Evolutionary conservation across 192 early-diverging fungal genomes (phyloP).

Genomic region (Coemansia asiatica): DNA sequence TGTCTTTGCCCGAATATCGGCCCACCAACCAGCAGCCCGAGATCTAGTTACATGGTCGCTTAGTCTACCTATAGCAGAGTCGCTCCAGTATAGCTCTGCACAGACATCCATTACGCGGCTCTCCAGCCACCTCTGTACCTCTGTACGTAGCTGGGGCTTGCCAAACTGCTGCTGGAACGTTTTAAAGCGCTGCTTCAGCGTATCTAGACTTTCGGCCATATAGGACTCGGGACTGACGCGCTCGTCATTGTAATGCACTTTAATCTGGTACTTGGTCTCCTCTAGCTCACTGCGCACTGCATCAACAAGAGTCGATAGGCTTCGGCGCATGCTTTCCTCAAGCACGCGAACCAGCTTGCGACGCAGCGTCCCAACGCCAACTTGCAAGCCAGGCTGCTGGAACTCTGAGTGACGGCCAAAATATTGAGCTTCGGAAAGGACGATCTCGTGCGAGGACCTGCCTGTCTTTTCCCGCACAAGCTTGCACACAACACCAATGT

Average conservation of each 20-base stretch:
- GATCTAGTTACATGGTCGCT: conserved; percentile 60
- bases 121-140: conserved; percentile 90
- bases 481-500: conserved; percentile 95
- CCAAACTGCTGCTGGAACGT: conserved; percentile 90
- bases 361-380: conserved; percentile 87
- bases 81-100: conserved; percentile 89
- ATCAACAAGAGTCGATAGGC: conserved; percentile 79
- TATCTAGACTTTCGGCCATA: conserved; percentile 91
- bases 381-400: conserved; percentile 59
- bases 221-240: conserved; percentile 93
- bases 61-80: conserved; percentile 68
- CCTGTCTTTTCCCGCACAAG: conserved; percentile 46
- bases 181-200: conserved; percentile 92
- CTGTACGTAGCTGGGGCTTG: conserved; percentile 89
- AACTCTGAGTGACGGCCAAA: conserved; percentile 60
- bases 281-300: conserved; percentile 93
- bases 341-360: conserved; percentile 84
- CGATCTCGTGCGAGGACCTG: conserved; percentile 23
- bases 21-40: conserved; percentile 50
- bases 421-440: conserved; percentile 60
- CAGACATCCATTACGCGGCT: conserved; percentile 87
- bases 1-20: conserved; percentile 27
- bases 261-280: conserved; percentile 95
- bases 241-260: conserved; percentile 98
- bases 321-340: conserved; percentile 88